These are phyloP conservation scores for Diplodia scrobiculata DNA, from an alignment of 2,329 filamentous ascomycete genomes.

Conservation along the genomic window DNA sequence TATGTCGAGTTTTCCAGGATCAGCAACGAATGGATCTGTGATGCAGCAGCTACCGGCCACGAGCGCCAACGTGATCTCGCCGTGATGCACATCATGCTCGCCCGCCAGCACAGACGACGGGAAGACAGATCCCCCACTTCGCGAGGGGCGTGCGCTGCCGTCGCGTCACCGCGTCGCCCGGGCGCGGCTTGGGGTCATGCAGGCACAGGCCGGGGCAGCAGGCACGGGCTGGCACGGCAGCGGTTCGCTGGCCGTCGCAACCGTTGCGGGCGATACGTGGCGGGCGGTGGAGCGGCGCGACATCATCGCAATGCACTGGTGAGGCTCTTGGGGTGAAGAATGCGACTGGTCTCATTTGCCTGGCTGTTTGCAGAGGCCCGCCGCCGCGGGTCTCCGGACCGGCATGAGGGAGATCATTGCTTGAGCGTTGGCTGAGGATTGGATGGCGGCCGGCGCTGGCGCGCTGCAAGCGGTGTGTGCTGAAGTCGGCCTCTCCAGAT, in stretches of 20 bases:
- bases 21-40: conserved; percentile 22
- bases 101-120: conserved; percentile 23
- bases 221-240: conserved; percentile 5
- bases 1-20: conserved; percentile 21
- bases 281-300: conserved; percentile 11
- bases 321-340: conserved; percentile 26
- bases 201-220: conserved; percentile 11
- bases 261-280: conserved; percentile 22
- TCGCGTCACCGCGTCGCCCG: conserved; percentile 22
- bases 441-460: conserved; percentile 11
- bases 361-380: conserved; percentile 28
- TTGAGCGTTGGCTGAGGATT: conserved; percentile 17
- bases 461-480: conserved; percentile 28
- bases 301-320: conserved; percentile 21
- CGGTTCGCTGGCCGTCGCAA: conserved; percentile 16
- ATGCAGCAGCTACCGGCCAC: conserved; percentile 23
- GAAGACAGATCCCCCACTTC: conserved; percentile 23
- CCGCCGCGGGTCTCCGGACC: conserved; percentile 22
- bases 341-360: conserved; percentile 24
- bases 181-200: not conserved
- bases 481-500: conserved; percentile 26
- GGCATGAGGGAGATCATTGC: conserved; percentile 27
- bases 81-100: conserved; percentile 25
- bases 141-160: conserved; percentile 24
- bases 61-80: conserved; percentile 27